Conservation (phyloP, 345 rosid genomes). For the Moricandia moricandioides region DNA sequence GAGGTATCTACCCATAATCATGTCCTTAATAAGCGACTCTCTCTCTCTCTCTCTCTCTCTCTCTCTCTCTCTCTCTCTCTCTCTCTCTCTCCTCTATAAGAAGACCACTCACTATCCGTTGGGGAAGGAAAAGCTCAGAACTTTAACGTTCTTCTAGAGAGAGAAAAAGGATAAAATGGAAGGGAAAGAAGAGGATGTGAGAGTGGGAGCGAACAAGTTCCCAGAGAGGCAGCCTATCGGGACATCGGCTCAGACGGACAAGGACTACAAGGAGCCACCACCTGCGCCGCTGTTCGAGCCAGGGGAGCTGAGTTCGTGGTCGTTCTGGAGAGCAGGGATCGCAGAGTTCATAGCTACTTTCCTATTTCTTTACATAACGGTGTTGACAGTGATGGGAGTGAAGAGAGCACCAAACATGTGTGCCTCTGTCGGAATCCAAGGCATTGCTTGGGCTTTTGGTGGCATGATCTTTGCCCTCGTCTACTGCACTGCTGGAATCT, state of each 20-base stretch:
- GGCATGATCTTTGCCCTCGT: constrained; percentile 54
- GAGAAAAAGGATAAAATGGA: constrained; percentile 20
- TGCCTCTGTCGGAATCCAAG: constrained; percentile 44
- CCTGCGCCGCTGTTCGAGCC: constrained; percentile 47
- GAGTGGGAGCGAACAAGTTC: constrained; percentile 45
- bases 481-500: constrained; percentile 50
- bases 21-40: neutral
- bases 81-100: constrained; percentile 20
- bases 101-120: constrained; percentile 7
- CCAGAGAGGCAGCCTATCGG: constrained; percentile 48
- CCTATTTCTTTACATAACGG: constrained; percentile 40
- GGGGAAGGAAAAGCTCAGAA: neutral
- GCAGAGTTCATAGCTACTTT: constrained; percentile 44
- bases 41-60: too few relatives aligned
- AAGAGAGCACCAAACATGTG: constrained; percentile 44
- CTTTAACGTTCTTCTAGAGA: neutral
- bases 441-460: constrained; percentile 53
- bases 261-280: constrained; percentile 51
- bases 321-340: constrained; percentile 42
- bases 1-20: too few relatives aligned
- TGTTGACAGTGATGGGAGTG: constrained; percentile 45
- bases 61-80: too few relatives aligned
- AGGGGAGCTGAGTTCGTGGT: constrained; percentile 43
- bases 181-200: constrained; percentile 49
- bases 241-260: constrained; percentile 41